Conservation (phyloP, 1,284 basidiomycete species). For the Takashimella koratensis region DNA sequence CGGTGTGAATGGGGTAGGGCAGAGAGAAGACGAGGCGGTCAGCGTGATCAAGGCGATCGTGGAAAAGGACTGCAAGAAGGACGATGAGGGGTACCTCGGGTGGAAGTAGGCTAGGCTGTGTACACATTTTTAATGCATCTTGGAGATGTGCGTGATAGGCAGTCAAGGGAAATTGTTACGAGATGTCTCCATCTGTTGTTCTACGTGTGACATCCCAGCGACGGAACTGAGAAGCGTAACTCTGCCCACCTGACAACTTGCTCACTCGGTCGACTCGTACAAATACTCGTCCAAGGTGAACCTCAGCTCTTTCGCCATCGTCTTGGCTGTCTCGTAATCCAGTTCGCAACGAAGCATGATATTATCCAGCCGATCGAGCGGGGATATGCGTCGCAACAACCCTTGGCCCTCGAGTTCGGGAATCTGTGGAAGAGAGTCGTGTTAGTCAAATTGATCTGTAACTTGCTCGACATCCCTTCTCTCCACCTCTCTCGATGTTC, state of each 20-base stretch:
- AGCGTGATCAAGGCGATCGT: constrained; percentile 24
- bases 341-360: constrained; percentile 72
- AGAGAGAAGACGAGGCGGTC: neutral
- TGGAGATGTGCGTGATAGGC: neutral
- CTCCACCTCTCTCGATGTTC: no score
- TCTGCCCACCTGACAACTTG: no score
- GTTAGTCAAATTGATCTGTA: no score
- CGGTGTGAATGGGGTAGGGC: neutral
- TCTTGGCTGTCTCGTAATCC: constrained; percentile 61
- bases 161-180: no score
- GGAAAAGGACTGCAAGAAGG: constrained; percentile 28
- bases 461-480: no score
- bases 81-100: constrained; percentile 39
- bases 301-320: constrained; percentile 61
- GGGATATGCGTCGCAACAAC: constrained; percentile 64
- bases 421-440: constrained; percentile 57
- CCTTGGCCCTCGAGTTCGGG: constrained; percentile 66
- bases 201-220: no score
- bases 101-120: constrained; percentile 24
- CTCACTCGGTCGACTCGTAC: constrained; percentile 57
- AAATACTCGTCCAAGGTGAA: constrained; percentile 66
- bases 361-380: constrained; percentile 55
- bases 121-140: neutral
- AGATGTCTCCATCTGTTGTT: neutral
- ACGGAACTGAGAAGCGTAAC: no score